Conservation (phyloP, 2,329 filamentous ascomycete species). For the Clarireedia paspali region DNA sequence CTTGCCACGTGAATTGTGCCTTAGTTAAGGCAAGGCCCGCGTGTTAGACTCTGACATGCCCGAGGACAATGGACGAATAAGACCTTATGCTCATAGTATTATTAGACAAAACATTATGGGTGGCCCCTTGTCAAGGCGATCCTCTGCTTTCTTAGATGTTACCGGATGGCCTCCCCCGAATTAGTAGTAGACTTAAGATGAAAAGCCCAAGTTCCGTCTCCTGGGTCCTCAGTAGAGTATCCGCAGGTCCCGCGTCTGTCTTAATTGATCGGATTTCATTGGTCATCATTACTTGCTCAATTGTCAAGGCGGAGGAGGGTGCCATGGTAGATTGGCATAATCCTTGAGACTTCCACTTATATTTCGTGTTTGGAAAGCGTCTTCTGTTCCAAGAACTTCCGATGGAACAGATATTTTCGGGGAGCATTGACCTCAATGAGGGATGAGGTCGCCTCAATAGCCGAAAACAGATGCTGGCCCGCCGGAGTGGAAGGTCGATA, state of each 20-base stretch:
- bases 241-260: conserved; percentile 5
- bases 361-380: not conserved
- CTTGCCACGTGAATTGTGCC: not conserved
- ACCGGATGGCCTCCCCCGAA: conserved; percentile 8
- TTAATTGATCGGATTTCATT: conserved; percentile 1
- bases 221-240: not conserved
- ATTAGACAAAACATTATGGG: not conserved
- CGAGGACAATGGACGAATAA: not conserved
- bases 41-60: not conserved
- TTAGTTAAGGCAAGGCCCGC: not conserved
- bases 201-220: conserved; percentile 8
- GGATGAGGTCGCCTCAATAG: not conserved
- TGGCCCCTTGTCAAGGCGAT: conserved; percentile 4
- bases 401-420: conserved; percentile 2
- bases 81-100: not conserved
- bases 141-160: conserved; percentile 7
- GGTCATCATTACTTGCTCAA: not conserved
- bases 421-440: conserved; percentile 5
- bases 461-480: conserved; percentile 1
- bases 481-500: not conserved
- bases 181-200: conserved; percentile 4
- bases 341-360: conserved; percentile 8
- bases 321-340: conserved; percentile 1
- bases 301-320: conserved; percentile 4
- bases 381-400: not conserved